These are phyloP conservation scores for Stemphylium vesicarium DNA, from an alignment of 2,329 filamentous ascomycete genomes.

Conservation along the genomic window DNA sequence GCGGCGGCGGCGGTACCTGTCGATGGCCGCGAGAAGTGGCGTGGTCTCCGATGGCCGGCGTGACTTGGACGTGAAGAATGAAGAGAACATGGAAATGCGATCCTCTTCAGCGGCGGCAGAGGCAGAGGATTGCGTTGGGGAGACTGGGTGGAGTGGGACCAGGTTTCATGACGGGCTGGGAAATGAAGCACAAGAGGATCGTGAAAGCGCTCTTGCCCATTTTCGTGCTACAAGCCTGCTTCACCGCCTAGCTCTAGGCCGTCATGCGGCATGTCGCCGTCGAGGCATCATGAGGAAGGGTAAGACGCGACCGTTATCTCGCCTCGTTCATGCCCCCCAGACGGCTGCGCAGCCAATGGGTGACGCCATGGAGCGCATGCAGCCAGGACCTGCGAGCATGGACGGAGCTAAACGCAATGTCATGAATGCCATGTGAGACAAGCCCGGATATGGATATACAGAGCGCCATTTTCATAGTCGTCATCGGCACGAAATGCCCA, in stretches of 20 bases:
- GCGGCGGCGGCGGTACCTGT: slow-evolving; percentile 36
- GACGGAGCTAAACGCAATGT: slow-evolving; percentile 11
- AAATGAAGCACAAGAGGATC: slow-evolving; percentile 16
- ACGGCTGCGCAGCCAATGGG: slow-evolving; percentile 10
- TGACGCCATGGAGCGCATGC: slow-evolving; percentile 13
- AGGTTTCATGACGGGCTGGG: slow-evolving; percentile 17
- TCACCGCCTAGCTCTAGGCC: slow-evolving; percentile 17
- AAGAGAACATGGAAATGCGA: slow-evolving; percentile 44
- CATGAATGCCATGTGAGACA: slow-evolving; percentile 12
- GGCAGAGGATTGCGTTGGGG: slow-evolving; percentile 4
- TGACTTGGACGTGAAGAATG: slow-evolving; percentile 43
- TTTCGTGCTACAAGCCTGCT: slow-evolving; percentile 9
- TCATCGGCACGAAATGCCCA: slow-evolving; percentile 12
- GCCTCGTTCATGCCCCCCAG: slow-evolving; percentile 3
- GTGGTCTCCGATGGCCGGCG: slow-evolving; percentile 42
- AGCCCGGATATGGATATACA: background rate
- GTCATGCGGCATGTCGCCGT: slow-evolving; percentile 16
- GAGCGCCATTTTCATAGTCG: slow-evolving; percentile 6
- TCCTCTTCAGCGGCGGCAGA: slow-evolving; percentile 19
- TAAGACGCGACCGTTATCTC: slow-evolving; percentile 13
- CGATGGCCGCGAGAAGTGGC: slow-evolving; percentile 44
- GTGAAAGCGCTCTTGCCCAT: slow-evolving; percentile 18
- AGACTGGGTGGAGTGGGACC: slow-evolving; percentile 7
- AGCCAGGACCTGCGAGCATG: slow-evolving; percentile 8
- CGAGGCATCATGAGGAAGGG: slow-evolving; percentile 10